Evolutionary conservation across 108 stramenopile genomes (phyloP).

Genomic region (Nitzschia inconspicua): DNA sequence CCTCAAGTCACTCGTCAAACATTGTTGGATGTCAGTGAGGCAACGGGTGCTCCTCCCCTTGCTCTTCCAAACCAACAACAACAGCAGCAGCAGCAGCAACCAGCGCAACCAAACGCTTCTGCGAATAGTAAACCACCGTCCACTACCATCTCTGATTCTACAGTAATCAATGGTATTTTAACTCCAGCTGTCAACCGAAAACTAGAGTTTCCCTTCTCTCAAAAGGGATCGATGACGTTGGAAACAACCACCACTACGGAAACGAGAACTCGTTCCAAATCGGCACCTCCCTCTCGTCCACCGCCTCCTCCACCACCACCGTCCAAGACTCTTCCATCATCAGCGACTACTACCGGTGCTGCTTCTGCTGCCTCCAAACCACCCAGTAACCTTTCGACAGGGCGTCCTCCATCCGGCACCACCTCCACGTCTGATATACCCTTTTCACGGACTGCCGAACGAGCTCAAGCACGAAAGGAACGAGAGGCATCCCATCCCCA

Average conservation of each 20-base stretch:
- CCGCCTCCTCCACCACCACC: neutral
- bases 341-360: neutral
- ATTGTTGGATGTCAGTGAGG: too few species aligned
- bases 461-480: too few species aligned
- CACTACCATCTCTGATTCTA: neutral
- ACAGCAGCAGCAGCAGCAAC: neutral
- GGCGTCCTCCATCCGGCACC: neutral
- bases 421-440: neutral
- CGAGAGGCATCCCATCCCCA: too few species aligned
- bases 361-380: constrained; percentile 1
- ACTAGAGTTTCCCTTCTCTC: constrained; percentile 18
- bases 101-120: neutral
- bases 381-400: neutral
- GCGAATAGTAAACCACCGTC: constrained; percentile 1
- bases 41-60: constrained; percentile 8
- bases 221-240: neutral
- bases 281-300: constrained; percentile 10
- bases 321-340: neutral
- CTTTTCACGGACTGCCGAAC: too few species aligned
- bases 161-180: too few species aligned
- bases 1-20: too few species aligned
- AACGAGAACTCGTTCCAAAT: constrained; percentile 1
- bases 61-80: neutral
- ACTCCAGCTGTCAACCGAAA: constrained; percentile 26
- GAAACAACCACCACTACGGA: neutral